A percentile compares a stretch with the other conserved stretches of the same genome.
Conservation (phyloP, 2,329 filamentous ascomycete genomes). For the Dothistroma septosporum region DNA sequence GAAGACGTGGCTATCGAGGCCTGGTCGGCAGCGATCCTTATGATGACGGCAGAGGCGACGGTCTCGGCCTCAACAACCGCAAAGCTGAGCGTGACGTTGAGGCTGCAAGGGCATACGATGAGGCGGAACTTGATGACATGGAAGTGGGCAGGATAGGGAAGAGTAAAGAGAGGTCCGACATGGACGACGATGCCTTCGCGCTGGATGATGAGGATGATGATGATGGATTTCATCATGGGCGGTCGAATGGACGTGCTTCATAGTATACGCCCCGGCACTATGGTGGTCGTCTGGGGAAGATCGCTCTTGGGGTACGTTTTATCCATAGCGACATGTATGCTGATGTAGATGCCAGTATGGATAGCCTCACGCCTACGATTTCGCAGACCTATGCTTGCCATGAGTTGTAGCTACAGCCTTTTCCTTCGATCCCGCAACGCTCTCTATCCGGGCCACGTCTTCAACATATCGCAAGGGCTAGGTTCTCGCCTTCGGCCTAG, state of each 20-base stretch:
- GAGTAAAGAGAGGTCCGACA: constrained; percentile 17
- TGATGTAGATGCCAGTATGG: too few relatives aligned
- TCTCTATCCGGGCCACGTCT: too few relatives aligned
- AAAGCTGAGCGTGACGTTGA: constrained; percentile 51
- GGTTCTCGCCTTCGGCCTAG: too few relatives aligned
- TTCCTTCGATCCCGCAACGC: too few relatives aligned
- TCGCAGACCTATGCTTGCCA: too few relatives aligned
- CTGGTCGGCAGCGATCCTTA: constrained; percentile 36
- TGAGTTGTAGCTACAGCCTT: too few relatives aligned
- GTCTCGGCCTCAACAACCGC: constrained; percentile 36
- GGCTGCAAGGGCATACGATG: constrained; percentile 57
- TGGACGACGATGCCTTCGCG: constrained; percentile 22
- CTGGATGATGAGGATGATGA: constrained; percentile 11
- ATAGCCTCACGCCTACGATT: too few relatives aligned
- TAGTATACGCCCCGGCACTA: too few relatives aligned
- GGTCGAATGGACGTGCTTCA: neutral
- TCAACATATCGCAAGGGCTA: too few relatives aligned
- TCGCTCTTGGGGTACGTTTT: too few relatives aligned
- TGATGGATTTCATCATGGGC: neutral
- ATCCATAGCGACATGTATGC: too few relatives aligned
- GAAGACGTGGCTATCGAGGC: constrained; percentile 44
- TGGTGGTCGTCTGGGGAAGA: too few relatives aligned
- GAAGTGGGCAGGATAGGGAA: constrained; percentile 3
- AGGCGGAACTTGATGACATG: constrained; percentile 54
- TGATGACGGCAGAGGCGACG: constrained; percentile 44